These are phyloP conservation scores for Paralagenidium karlingii DNA, from an alignment of 352 stramenopile species.

Conservation along the genomic window DNA sequence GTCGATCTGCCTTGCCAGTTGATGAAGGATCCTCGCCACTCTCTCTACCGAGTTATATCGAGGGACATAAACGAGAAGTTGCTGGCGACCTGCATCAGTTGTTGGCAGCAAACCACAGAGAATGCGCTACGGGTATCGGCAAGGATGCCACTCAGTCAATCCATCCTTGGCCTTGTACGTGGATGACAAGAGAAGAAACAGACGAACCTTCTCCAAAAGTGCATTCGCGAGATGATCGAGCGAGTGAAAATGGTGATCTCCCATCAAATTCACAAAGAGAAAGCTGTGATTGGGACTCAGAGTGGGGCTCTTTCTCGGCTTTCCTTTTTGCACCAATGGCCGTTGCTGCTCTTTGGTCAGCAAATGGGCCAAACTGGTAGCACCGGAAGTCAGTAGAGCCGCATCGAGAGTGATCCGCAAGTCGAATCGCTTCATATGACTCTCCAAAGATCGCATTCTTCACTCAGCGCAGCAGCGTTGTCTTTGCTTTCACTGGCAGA, in stretches of 20 bases:
- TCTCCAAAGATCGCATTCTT: neutral
- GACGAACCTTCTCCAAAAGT: slow-evolving; percentile 11
- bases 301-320: slow-evolving; percentile 15
- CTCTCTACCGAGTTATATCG: slow-evolving; percentile 1
- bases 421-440: slow-evolving; percentile 7
- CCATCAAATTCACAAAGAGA: slow-evolving; percentile 5
- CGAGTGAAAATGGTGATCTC: slow-evolving; percentile 15
- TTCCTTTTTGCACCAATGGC: too few relatives aligned
- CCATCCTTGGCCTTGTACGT: neutral
- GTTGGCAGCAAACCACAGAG: slow-evolving; percentile 8
- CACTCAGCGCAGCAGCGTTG: neutral
- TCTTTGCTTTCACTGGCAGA: neutral
- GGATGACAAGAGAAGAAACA: too few relatives aligned
- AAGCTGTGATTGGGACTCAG: slow-evolving; percentile 1
- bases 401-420: slow-evolving; percentile 11
- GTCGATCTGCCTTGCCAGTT: slow-evolving; percentile 2
- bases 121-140: slow-evolving; percentile 3
- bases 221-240: slow-evolving; percentile 14
- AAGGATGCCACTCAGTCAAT: neutral
- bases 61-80: slow-evolving; percentile 12
- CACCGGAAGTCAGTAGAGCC: neutral
- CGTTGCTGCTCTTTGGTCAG: too few relatives aligned
- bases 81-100: slow-evolving; percentile 1
- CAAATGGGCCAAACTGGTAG: slow-evolving; percentile 11
- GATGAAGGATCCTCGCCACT: slow-evolving; percentile 3